Conservation (phyloP, 805 yeast species). For the Ogataea haglerorum region DNA sequence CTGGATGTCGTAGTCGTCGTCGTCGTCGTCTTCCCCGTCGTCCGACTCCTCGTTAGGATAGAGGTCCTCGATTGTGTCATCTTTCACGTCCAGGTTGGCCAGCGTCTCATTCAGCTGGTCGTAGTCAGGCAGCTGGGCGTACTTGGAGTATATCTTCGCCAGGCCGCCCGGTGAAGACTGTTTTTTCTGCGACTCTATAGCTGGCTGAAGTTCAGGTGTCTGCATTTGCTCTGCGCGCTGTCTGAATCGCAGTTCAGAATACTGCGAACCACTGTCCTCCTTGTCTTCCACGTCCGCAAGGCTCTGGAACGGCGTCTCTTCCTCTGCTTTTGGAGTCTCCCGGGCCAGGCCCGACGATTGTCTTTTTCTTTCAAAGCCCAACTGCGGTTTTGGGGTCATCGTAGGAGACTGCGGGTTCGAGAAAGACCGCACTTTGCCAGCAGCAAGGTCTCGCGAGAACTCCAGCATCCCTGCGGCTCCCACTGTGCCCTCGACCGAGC, state of each 20-base stretch:
- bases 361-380: slow-evolving; percentile 11
- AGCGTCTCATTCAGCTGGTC: slow-evolving; percentile 9
- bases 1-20: slow-evolving; percentile 23
- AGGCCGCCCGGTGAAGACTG: slow-evolving; percentile 27
- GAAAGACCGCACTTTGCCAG: slow-evolving; percentile 24
- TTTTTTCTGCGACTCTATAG: background rate
- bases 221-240: slow-evolving; percentile 1
- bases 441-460: slow-evolving; percentile 25
- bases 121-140: slow-evolving; percentile 30
- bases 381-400: slow-evolving; percentile 34
- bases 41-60: slow-evolving; percentile 19
- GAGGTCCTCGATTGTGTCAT: slow-evolving; percentile 15
- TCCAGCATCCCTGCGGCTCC: slow-evolving; percentile 45
- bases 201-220: background rate
- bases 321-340: background rate
- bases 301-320: background rate
- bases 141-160: slow-evolving; percentile 32
- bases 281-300: slow-evolving; percentile 1
- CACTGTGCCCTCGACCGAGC: slow-evolving; percentile 58
- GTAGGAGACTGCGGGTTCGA: slow-evolving; percentile 37
- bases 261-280: slow-evolving; percentile 12
- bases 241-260: slow-evolving; percentile 13
- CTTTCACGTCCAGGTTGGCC: slow-evolving; percentile 8
- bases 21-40: slow-evolving; percentile 19
- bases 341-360: slow-evolving; percentile 8